These are phyloP conservation scores for Paraglomus brasilianum DNA, from an alignment of 192 early-diverging fungal genomes.

Conservation along the genomic window DNA sequence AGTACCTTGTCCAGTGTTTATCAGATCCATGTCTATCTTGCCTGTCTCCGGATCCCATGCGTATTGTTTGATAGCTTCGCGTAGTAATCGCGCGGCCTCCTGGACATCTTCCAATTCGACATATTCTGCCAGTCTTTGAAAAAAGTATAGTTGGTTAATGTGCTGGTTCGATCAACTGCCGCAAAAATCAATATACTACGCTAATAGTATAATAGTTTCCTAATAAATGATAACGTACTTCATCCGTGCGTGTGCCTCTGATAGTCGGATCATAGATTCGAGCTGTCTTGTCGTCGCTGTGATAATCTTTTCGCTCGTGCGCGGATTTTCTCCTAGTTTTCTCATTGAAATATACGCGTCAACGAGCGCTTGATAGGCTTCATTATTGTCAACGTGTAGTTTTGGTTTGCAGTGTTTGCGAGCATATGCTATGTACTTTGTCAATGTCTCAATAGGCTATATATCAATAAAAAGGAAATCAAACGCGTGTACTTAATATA, in stretches of 20 bases:
- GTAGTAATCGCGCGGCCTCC: conserved; percentile 85
- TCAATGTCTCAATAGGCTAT: conserved; percentile 80
- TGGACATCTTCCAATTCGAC: conserved; percentile 84
- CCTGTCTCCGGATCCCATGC: conserved; percentile 95
- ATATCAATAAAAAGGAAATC: conserved; percentile 25
- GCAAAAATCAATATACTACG: conserved; percentile 26
- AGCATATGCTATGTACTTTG: conserved; percentile 92
- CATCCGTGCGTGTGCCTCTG: conserved; percentile 92
- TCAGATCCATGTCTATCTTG: conserved; percentile 88
- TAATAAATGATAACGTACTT: conserved; percentile 41
- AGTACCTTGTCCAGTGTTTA: conserved; percentile 83
- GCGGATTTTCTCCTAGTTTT: conserved; percentile 61
- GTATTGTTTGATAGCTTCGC: conserved; percentile 83
- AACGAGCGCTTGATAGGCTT: conserved; percentile 71
- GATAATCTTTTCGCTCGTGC: conserved; percentile 55
- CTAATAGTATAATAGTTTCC: not conserved
- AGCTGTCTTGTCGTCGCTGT: conserved; percentile 94
- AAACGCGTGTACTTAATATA: not conserved
- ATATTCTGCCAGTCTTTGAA: conserved; percentile 55
- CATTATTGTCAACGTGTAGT: conserved; percentile 61
- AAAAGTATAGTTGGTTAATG: conserved; percentile 14
- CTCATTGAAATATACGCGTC: conserved; percentile 84
- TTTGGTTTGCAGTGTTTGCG: conserved; percentile 70
- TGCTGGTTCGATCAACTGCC: not conserved
- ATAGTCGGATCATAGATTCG: conserved; percentile 95